phyloP scores from a whole-genome alignment of 176 grass and related monocot species.

The Musa schizocarpa region DNA sequence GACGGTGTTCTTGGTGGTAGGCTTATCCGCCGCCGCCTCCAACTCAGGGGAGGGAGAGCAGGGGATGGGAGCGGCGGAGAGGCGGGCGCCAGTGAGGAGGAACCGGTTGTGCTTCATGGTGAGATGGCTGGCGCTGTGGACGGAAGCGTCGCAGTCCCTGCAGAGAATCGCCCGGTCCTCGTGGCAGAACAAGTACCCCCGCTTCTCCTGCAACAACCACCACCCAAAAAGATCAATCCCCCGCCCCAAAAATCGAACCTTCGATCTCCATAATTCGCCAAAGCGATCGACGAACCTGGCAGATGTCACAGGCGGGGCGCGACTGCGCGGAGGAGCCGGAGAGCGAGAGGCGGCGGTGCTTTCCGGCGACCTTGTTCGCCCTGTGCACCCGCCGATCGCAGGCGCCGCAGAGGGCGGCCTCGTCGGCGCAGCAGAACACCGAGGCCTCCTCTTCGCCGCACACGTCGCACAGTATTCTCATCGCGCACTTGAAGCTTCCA shows the following conservation, averaged over 20 bases:
- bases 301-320: constrained; percentile 29
- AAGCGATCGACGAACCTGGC: background rate
- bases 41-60: constrained; percentile 7
- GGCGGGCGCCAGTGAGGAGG: constrained; percentile 65
- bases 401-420: constrained; percentile 30
- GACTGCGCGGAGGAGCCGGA: background rate
- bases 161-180: constrained; percentile 96
- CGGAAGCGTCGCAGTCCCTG: constrained; percentile 71
- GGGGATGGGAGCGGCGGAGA: constrained; percentile 30
- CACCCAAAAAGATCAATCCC: background rate
- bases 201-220: constrained; percentile 42
- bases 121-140: constrained; percentile 72
- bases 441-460: constrained; percentile 28
- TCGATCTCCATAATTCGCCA: too few species aligned
- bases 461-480: constrained; percentile 16
- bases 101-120: constrained; percentile 87
- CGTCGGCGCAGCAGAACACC: constrained; percentile 39
- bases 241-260: background rate
- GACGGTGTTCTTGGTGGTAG: background rate
- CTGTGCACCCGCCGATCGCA: constrained; percentile 40
- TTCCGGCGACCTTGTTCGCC: constrained; percentile 1
- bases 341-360: constrained; percentile 27
- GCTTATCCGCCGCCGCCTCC: background rate
- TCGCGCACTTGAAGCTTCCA: background rate
- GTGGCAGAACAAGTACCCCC: constrained; percentile 82